Base-by-base conservation (phyloP, 768 basidiomycete genomes). In the Tricholoma furcatifolium region DNA sequence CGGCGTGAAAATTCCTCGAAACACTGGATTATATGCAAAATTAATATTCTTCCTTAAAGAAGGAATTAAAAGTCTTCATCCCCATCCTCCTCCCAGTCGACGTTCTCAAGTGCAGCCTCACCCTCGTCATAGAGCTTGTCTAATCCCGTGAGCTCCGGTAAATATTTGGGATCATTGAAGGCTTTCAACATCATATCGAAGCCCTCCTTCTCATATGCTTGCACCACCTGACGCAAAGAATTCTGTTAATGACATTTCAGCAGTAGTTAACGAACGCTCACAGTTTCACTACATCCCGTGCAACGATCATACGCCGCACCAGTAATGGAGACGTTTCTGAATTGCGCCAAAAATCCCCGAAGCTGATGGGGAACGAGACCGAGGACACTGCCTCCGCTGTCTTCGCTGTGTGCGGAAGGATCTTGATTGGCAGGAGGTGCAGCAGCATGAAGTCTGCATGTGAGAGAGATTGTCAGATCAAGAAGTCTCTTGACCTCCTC, bases 311-410 rank as follows among this genome's bases (percentile, higher is more conserved):
- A 99, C 1, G 93, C 91, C 2, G 88, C 84, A 0, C 96, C 97
- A 0, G 87, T 83, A 53, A 99, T 84, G 23, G 83, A 82, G 60
- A 98, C 74, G 39, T 84, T 93, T 47, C 85, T 78, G 76, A 96
- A 99, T 56, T 92, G 87, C 5, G 85, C 83, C 3, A 98, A 78
- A 74, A 85, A 93, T 0, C 95, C 97, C 4, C 97, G 84, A 9
- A 98, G 75, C 65, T 98, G 95, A 66, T 98, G 97, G 1, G 97
- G 97, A 3, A 98, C 91, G 15, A 87, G 72, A 0, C 96, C 96
- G 2, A 98, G 80, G 9, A 91, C 82, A 60, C 82, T 80, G 2
- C 71, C 66, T 20, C 74, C 70, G 4, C 65, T 64, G 31, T 67
- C 62, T 39, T 56, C 61, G 15, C 69, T 67, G 11, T 62, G 61